These are phyloP conservation scores for Lepidium sativum DNA, from an alignment of 345 rosid species.

Conservation along the genomic window DNA sequence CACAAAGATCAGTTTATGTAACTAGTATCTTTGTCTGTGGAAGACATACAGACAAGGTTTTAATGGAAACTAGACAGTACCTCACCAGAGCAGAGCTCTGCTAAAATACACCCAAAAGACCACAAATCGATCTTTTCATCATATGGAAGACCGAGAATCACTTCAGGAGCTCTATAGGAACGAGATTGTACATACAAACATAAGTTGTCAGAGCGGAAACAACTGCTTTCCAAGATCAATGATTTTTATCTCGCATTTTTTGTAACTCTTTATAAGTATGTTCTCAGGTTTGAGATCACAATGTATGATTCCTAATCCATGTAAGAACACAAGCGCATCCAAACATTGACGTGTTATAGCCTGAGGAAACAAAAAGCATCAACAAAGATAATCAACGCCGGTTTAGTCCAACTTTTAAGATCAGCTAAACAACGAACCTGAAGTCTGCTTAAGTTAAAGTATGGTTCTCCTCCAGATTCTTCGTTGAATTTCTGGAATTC, in stretches of 20 bases:
- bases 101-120: conserved; percentile 95
- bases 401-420: neutral
- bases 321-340: conserved; percentile 83
- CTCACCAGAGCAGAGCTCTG: conserved; percentile 88
- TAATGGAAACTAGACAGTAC: conserved; percentile 35
- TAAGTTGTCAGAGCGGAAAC: conserved; percentile 74
- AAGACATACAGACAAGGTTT: neutral
- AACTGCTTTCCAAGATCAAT: conserved; percentile 99
- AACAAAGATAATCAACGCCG: neutral
- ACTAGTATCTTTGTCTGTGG: neutral
- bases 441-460: conserved; percentile 61
- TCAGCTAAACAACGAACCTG: conserved; percentile 46
- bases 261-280: conserved; percentile 76
- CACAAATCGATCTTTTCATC: conserved; percentile 85
- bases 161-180: conserved; percentile 97
- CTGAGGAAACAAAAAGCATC: conserved; percentile 31
- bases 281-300: conserved; percentile 97
- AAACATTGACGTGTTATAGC: conserved; percentile 77
- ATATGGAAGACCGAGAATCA: conserved; percentile 83
- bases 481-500: conserved; percentile 86
- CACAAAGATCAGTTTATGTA: neutral
- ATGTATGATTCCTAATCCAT: conserved; percentile 78
- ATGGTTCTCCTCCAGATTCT: conserved; percentile 73
- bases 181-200: conserved; percentile 89
- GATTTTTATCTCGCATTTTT: conserved; percentile 64